phyloP scores from a whole-genome alignment of 2,329 filamentous ascomycete genomes.

The Fusarium siculi region DNA sequence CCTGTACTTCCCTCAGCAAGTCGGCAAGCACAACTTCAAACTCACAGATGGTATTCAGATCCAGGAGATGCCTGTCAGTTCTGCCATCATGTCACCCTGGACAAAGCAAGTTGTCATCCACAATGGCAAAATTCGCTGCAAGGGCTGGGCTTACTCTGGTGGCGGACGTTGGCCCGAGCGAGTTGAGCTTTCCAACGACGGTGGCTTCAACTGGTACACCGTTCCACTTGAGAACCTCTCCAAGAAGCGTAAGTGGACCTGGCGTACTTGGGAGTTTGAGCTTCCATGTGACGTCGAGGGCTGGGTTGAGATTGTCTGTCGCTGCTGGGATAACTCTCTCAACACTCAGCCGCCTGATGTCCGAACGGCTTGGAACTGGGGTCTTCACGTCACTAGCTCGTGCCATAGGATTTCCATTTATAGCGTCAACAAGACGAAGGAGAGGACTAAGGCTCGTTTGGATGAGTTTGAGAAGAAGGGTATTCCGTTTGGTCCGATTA shows the following conservation, averaged over 20 bases:
- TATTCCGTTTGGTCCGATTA: constrained; percentile 62
- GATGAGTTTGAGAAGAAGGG: constrained; percentile 61
- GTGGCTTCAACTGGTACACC: constrained; percentile 72
- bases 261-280: constrained; percentile 72
- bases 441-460: constrained; percentile 60
- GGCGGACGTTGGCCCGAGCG: constrained; percentile 69
- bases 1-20: constrained; percentile 74
- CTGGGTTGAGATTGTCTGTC: constrained; percentile 67
- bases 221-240: constrained; percentile 69
- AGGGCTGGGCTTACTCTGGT: constrained; percentile 69
- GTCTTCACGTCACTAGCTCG: constrained; percentile 71
- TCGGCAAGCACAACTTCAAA: constrained; percentile 72
- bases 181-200: constrained; percentile 72
- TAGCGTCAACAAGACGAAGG: constrained; percentile 66
- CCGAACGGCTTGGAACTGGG: constrained; percentile 71
- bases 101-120: constrained; percentile 71
- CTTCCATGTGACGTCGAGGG: constrained; percentile 71
- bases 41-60: constrained; percentile 72
- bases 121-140: constrained; percentile 65
- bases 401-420: constrained; percentile 71
- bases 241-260: constrained; percentile 70
- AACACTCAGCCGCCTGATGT: constrained; percentile 69
- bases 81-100: constrained; percentile 72
- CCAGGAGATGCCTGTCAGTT: constrained; percentile 77
- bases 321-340: constrained; percentile 71